A percentile compares a stretch with the other conserved stretches of the same genome.
Evolutionary conservation across 495 filamentous ascomycete genomes (phyloP).

Genomic region (Talaromyces wortmannii): DNA sequence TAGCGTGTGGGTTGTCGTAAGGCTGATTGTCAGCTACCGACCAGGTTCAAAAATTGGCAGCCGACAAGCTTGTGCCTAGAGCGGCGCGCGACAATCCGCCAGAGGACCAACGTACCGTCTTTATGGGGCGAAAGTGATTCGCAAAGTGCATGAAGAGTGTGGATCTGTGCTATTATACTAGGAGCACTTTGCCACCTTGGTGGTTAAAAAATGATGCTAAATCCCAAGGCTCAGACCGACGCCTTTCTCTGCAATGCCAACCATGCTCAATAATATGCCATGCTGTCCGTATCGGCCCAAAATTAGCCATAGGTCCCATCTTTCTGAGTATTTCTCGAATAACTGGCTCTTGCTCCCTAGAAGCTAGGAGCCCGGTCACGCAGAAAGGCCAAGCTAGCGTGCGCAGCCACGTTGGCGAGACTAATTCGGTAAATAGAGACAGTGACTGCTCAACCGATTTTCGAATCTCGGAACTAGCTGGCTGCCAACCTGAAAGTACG

Average conservation of each 20-base stretch:
- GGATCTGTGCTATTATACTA: too few relatives aligned
- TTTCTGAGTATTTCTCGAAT: slow-evolving; percentile 29
- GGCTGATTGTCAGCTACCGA: too few relatives aligned
- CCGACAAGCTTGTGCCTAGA: too few relatives aligned
- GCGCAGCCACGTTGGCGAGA: slow-evolving; percentile 20
- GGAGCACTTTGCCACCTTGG: too few relatives aligned
- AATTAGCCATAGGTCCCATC: slow-evolving; percentile 30
- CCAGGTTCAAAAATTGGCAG: too few relatives aligned
- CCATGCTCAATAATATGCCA: slow-evolving; percentile 43
- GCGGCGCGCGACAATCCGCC: too few relatives aligned
- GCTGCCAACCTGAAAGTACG: slow-evolving; percentile 48
- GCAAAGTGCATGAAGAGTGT: too few relatives aligned
- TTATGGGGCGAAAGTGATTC: too few relatives aligned
- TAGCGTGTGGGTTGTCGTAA: too few relatives aligned
- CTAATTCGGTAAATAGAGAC: slow-evolving; percentile 15
- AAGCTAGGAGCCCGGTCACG: slow-evolving; percentile 44
- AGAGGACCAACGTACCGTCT: too few relatives aligned
- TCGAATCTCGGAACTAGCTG: slow-evolving; percentile 28
- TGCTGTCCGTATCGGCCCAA: slow-evolving; percentile 40
- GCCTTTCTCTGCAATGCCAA: slow-evolving; percentile 35
- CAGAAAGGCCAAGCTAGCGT: slow-evolving; percentile 45
- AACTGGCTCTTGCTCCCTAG: slow-evolving; percentile 27
- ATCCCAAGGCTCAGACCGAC: too few relatives aligned
- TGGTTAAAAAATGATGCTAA: too few relatives aligned
- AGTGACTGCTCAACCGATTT: slow-evolving; percentile 25